These are phyloP conservation scores for Ogataea pignaliae DNA, from an alignment of 805 yeast species.

Conservation along the genomic window DNA sequence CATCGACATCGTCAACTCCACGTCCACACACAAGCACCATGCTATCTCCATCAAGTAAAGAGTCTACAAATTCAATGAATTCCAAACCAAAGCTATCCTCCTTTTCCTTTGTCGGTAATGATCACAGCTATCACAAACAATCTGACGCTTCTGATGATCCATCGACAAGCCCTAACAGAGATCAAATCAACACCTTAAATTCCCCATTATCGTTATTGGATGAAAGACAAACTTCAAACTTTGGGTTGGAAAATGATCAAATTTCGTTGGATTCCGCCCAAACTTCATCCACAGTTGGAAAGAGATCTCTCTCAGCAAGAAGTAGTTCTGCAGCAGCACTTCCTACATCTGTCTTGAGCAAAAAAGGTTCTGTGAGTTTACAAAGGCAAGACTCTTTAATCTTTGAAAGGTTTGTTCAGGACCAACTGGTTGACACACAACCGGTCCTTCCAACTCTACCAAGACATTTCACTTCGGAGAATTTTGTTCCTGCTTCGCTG, in stretches of 20 bases:
- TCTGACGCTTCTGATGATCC: not conserved
- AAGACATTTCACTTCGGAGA: slow-evolving; percentile 41
- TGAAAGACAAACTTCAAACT: slow-evolving; percentile 5
- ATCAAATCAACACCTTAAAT: slow-evolving; percentile 6
- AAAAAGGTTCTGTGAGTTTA: not conserved
- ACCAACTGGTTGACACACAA: slow-evolving; percentile 36
- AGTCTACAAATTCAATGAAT: slow-evolving; percentile 8
- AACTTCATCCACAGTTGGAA: slow-evolving; percentile 4
- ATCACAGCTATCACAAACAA: not conserved
- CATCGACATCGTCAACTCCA: not conserved
- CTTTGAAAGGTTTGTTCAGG: slow-evolving; percentile 66
- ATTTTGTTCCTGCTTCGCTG: slow-evolving; percentile 52
- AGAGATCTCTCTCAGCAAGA: not conserved
- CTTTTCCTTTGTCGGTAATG: slow-evolving; percentile 10
- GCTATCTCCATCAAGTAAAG: slow-evolving; percentile 24
- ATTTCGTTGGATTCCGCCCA: slow-evolving; percentile 15
- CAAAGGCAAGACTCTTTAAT: slow-evolving; percentile 41
- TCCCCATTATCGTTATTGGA: slow-evolving; percentile 21
- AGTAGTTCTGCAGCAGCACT: not conserved
- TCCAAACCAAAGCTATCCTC: slow-evolving; percentile 11
- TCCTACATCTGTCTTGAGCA: slow-evolving; percentile 1
- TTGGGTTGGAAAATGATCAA: slow-evolving; percentile 16
- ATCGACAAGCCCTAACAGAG: not conserved
- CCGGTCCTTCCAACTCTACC: slow-evolving; percentile 29
- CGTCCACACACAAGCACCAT: slow-evolving; percentile 3